A percentile compares a stretch with the other conserved stretches of the same genome.
phyloP scores from a whole-genome alignment of 306 rosid species.

The Boehmeria nivea region DNA sequence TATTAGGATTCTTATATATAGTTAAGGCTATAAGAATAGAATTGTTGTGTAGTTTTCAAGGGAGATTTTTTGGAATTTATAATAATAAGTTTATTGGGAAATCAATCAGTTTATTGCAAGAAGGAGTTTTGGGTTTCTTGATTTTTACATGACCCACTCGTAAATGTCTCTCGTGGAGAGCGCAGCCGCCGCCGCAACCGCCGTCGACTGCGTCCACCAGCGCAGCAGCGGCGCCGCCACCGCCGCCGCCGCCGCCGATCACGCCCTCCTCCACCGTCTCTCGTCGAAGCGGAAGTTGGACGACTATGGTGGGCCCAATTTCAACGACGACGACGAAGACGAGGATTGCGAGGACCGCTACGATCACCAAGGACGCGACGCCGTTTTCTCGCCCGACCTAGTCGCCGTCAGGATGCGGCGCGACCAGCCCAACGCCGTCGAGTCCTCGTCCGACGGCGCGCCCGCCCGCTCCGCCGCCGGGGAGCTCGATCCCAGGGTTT shows the following conservation, averaged over 20 bases:
- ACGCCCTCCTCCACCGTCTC: slow-evolving; percentile 26
- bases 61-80: too few species aligned
- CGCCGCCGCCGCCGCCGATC: slow-evolving; percentile 17
- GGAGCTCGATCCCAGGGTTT: slow-evolving; percentile 28
- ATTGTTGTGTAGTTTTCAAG: too few species aligned
- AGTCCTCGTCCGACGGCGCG: slow-evolving; percentile 24
- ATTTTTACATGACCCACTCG: too few species aligned
- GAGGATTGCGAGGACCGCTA: slow-evolving; percentile 22
- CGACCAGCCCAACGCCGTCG: slow-evolving; percentile 44
- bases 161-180: slow-evolving; percentile 64
- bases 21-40: too few species aligned
- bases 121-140: too few species aligned
- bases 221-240: slow-evolving; percentile 28
- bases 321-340: slow-evolving; percentile 37
- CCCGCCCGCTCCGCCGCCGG: slow-evolving; percentile 1
- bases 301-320: slow-evolving; percentile 43
- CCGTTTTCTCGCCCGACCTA: slow-evolving; percentile 36
- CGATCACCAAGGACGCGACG: slow-evolving; percentile 43
- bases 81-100: too few species aligned
- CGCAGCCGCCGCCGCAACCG: slow-evolving; percentile 40
- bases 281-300: slow-evolving; percentile 71
- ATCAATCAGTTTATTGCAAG: too few species aligned
- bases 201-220: slow-evolving; percentile 44
- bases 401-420: slow-evolving; percentile 62
- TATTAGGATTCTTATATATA: too few species aligned